Base-by-base conservation (phyloP, 2,329 filamentous ascomycete species). In the Stagonosporopsis vannaccii region DNA sequence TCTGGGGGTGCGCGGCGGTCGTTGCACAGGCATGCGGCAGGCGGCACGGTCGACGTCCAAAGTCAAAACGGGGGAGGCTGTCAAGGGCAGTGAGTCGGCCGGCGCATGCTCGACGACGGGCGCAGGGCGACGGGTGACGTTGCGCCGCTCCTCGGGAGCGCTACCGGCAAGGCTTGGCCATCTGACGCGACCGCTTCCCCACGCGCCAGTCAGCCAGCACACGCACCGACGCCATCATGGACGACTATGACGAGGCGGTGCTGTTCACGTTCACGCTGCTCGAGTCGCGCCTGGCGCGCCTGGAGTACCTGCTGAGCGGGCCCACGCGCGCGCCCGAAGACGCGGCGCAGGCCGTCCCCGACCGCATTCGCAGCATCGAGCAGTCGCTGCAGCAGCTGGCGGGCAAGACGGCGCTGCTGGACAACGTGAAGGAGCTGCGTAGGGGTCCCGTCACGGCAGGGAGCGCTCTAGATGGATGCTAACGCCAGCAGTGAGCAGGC, bases 251-350 rank as follows among this genome's bases (percentile, higher is more conserved):
- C 49, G 74, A 77, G 54, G 69, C 75, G 15, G 62, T 76, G 23
- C 63, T 77, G 15, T 71, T 77, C 60, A 82, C 80, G 2, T 74
- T 79, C 46, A 66, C 73, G 5, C 65, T 78, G 51, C 73, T 82
- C 12, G 79, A 82, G 60, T 77, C 77, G 48, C 75, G 80, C 11
- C 66, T 82, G 41, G 72, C 75, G 32, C 74, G 79, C 4, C 56
- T 82, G 26, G 75, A 78, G 45, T 81, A 79, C 58, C 56, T 78
- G 8, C 67, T 82, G 23, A 68, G 77, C 49, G 80, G 70, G 63
- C 63, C 70, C 11, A 61, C 60, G 41, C 51, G 58, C 35, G 50
- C 48, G 22, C 28, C 43, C 58, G 63, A 63, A 42, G 63, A 65
- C 54, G 73, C 64, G 56, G 60, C 65, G 3, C 66, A 51, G 61